Conservation (phyloP, 345 rosid genomes). For the Kernera saxatilis region DNA sequence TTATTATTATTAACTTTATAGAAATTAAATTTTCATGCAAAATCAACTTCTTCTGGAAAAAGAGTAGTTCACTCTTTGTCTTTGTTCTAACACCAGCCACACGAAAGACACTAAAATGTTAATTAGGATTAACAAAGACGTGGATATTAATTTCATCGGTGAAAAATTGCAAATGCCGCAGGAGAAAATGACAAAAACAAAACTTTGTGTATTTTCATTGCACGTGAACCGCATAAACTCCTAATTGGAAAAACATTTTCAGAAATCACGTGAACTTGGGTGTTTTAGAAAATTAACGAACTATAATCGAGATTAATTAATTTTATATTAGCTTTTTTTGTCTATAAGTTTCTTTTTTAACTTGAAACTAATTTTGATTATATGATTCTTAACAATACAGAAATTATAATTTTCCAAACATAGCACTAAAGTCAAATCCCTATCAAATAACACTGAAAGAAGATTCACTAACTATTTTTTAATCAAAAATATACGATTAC, state of each 20-base stretch:
- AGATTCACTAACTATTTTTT: neutral
- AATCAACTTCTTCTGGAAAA: neutral
- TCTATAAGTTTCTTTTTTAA: neutral
- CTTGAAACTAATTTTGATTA: neutral
- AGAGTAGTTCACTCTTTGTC: neutral
- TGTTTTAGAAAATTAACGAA: neutral
- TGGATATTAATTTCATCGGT: neutral
- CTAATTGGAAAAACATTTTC: neutral
- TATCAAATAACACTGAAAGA: neutral
- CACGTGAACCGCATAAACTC: constrained; percentile 10
- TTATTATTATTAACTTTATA: neutral
- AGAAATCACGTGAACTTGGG: neutral
- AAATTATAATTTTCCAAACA: neutral
- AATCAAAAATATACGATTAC: neutral
- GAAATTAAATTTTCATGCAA: neutral
- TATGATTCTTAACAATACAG: neutral
- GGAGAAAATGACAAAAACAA: neutral
- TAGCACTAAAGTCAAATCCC: neutral
- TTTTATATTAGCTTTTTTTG: neutral
- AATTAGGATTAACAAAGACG: neutral
- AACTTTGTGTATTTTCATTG: neutral
- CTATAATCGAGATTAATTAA: neutral
- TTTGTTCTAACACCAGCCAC: neutral
- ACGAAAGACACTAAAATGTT: neutral
- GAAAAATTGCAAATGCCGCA: neutral